phyloP scores from a whole-genome alignment of 805 yeast species.

The Candida coleopterorum region DNA sequence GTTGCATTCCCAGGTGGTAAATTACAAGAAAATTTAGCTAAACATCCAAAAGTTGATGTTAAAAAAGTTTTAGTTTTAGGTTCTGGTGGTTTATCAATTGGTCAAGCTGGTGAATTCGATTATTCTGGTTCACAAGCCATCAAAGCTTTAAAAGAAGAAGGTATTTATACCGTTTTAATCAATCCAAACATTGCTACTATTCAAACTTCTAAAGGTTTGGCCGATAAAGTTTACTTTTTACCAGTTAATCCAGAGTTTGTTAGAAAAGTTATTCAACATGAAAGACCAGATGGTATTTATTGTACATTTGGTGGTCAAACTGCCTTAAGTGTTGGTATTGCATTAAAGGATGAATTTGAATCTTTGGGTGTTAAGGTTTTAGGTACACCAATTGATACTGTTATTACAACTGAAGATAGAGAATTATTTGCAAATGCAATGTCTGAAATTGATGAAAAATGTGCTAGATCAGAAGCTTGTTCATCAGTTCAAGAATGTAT shows the following conservation, averaged over 20 bases:
- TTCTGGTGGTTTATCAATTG: conserved; percentile 97
- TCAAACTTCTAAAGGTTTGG: conserved; percentile 96
- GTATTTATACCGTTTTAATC: conserved; percentile 90
- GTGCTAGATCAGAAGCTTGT: conserved; percentile 91
- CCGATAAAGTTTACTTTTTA: conserved; percentile 94
- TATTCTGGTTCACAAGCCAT: conserved; percentile 99
- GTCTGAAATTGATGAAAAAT: conserved; percentile 92
- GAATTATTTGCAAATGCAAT: conserved; percentile 91
- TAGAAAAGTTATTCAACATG: conserved; percentile 89
- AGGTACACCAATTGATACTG: conserved; percentile 94
- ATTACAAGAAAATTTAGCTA: conserved; percentile 64
- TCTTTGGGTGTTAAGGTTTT: conserved; percentile 87
- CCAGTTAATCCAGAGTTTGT: conserved; percentile 98
- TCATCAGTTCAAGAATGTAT: conserved; percentile 75
- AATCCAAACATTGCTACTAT: conserved; percentile 98
- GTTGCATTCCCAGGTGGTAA: conserved; percentile 91
- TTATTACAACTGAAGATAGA: conserved; percentile 97
- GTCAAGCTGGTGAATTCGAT: conserved; percentile 99
- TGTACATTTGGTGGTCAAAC: conserved; percentile 99
- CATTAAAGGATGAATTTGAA: conserved; percentile 92
- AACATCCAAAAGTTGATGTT: conserved; percentile 74
- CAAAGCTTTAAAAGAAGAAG: conserved; percentile 96
- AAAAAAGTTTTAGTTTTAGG: conserved; percentile 93
- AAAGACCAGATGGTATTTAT: conserved; percentile 95
- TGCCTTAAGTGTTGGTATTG: conserved; percentile 92